Base-by-base conservation (phyloP, 2,329 filamentous ascomycete genomes). In the Alternaria postmessia region DNA sequence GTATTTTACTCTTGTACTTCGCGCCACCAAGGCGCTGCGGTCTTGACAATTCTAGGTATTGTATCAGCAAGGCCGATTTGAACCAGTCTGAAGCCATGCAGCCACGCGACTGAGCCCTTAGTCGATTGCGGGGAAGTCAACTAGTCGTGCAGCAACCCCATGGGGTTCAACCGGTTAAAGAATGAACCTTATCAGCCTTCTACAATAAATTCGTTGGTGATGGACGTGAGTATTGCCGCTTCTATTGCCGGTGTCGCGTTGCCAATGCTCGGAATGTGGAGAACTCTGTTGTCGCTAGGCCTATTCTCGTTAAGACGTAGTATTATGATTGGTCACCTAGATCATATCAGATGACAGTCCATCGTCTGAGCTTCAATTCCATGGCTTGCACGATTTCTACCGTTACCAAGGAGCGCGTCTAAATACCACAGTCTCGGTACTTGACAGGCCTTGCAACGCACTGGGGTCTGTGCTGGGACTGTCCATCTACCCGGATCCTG, bases 91-190 rank as follows among this genome's bases (percentile, higher is more conserved):
- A 7, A 26, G 30, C 9, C 30, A 32, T 32, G 30, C 30, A 12
- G 11, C 9, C 30, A 11, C 30, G 11, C 55, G 6, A 49, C 42
- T 32, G 54, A 59, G 56, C 36, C 56, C 38, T 24, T 36, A 39
- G 43, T 47, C 36, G 38, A 54, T 43, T 59, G 46, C 56, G 56
- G 47, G 46, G 42, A 46, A 46, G 38, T 20, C 30, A 34, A 59
- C 30, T 42, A 36, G 16, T 39, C 7, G 20, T 44, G 42, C 26
- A 38, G 42, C 59, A 26, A 36, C 56, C 51, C 51, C 56, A 49
- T 51, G 56, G 51, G 51, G 47, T 22, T 56, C 8, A 49, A 59
- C 47, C 53, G 60, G 56, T 47, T 62, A 59, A 62, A 56, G 49
- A 16, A 36, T 46, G 30, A 30, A 46, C 24, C 24, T 46, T 46